A percentile compares a stretch with the other conserved stretches of the same genome.
Conservation (phyloP, 805 yeast species). For the Saccharomycopsis malanga region DNA sequence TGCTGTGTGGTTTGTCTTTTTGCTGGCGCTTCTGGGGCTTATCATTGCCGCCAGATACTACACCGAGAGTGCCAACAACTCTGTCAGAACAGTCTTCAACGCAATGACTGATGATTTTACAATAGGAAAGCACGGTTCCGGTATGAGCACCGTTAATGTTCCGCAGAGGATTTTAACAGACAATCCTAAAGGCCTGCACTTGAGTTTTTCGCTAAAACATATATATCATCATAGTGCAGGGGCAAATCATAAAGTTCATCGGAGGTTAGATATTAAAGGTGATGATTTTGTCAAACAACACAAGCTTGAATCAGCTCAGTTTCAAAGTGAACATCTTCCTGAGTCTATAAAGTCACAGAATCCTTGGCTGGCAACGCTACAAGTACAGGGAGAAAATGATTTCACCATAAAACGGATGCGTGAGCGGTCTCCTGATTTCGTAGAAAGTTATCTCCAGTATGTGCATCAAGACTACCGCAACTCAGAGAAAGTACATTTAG, state of each 20-base stretch:
- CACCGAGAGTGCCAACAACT: too few relatives aligned
- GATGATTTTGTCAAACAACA: constrained; percentile 29
- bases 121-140: too few relatives aligned
- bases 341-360: constrained; percentile 35
- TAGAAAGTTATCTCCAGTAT: constrained; percentile 59
- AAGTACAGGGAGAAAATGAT: constrained; percentile 21
- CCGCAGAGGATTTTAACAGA: too few relatives aligned
- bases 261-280: constrained; percentile 47
- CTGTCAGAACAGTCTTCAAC: too few relatives aligned
- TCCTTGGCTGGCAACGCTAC: constrained; percentile 28
- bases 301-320: constrained; percentile 11
- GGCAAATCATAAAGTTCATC: constrained; percentile 34
- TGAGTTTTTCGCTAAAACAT: constrained; percentile 43
- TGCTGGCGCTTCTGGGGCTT: too few relatives aligned
- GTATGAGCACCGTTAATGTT: too few relatives aligned
- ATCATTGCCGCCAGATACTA: too few relatives aligned
- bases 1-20: too few relatives aligned
- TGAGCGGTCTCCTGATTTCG: constrained; percentile 49
- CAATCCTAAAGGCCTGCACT: too few relatives aligned
- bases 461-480: constrained; percentile 36
- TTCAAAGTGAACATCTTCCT: constrained; percentile 19
- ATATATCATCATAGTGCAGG: constrained; percentile 57
- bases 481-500: constrained; percentile 36
- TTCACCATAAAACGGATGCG: constrained; percentile 32
- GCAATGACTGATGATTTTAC: too few relatives aligned